These are phyloP conservation scores for Helminthosporium solani DNA, from an alignment of 2,329 filamentous ascomycete species.

Conservation along the genomic window DNA sequence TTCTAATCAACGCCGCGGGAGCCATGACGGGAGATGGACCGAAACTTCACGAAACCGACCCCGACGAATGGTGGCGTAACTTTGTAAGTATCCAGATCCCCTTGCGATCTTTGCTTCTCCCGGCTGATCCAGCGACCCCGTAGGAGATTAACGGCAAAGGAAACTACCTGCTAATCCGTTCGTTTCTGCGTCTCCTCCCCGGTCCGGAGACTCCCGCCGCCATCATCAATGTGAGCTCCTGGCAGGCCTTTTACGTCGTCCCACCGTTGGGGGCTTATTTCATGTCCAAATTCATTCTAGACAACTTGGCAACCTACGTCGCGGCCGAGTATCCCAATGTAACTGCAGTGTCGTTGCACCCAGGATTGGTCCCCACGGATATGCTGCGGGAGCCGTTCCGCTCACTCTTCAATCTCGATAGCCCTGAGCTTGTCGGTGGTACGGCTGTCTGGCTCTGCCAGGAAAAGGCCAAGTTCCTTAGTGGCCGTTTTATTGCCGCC, in stretches of 20 bases:
- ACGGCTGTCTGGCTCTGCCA: conserved; percentile 25
- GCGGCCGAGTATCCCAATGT: conserved; percentile 23
- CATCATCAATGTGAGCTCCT: conserved; percentile 25
- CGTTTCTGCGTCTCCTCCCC: conserved; percentile 30
- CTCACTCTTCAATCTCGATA: conserved; percentile 19
- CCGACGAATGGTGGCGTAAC: conserved; percentile 22
- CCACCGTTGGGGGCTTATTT: conserved; percentile 17
- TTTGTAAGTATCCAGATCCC: conserved; percentile 13
- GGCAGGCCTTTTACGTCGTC: conserved; percentile 14
- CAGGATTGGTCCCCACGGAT: conserved; percentile 19
- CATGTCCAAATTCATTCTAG: conserved; percentile 19
- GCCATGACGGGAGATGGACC: conserved; percentile 14
- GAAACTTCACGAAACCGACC: conserved; percentile 20
- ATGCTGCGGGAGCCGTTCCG: conserved; percentile 17
- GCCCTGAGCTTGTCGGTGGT: conserved; percentile 30
- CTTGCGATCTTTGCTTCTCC: neutral
- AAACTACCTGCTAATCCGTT: conserved; percentile 34
- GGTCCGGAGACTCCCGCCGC: conserved; percentile 17
- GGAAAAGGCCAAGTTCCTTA: conserved; percentile 28
- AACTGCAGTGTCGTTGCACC: conserved; percentile 19
- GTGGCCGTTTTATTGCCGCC: conserved; percentile 24
- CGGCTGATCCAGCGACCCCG: neutral
- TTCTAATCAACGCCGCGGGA: conserved; percentile 24
- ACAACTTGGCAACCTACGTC: conserved; percentile 20
- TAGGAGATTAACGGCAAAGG: conserved; percentile 41